A percentile compares a stretch with the other conserved stretches of the same genome.
Evolutionary conservation across 768 basidiomycete species (phyloP).

Genomic region (Podaxis sp.): DNA sequence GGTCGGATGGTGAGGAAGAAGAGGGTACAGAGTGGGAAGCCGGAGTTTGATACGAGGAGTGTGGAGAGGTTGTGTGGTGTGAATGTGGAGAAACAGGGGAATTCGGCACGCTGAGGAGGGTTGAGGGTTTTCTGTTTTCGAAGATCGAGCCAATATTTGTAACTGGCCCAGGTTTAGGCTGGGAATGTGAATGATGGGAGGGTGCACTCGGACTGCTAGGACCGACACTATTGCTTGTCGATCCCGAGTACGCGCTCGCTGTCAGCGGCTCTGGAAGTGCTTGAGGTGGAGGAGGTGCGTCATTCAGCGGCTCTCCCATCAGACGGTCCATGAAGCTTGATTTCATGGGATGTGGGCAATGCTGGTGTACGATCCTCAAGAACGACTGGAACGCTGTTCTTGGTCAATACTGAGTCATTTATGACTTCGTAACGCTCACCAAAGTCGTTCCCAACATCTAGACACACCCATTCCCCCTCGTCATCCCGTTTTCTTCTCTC

Average conservation of each 20-base stretch:
- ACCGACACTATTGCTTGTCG: neutral
- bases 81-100: neutral
- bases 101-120: neutral
- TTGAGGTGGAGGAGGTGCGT: conserved; percentile 3
- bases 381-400: conserved; percentile 1
- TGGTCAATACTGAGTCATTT: neutral
- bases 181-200: neutral
- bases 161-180: neutral
- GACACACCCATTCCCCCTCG: conserved; percentile 44
- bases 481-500: conserved; percentile 20
- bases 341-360: conserved; percentile 51
- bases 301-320: neutral
- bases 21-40: neutral
- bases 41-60: neutral
- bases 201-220: neutral
- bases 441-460: conserved; percentile 46
- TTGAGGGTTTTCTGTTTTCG: neutral
- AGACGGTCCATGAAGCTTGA: conserved; percentile 5
- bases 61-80: neutral
- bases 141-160: neutral
- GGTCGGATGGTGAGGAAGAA: neutral
- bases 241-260: neutral
- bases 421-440: conserved; percentile 23
- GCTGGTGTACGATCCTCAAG: conserved; percentile 37
- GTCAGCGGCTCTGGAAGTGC: neutral